Percentiles rank a stretch among this genome's conserved stretches.
Evolutionary conservation across 768 basidiomycete species (phyloP).

Genomic region (Suillus decipiens): DNA sequence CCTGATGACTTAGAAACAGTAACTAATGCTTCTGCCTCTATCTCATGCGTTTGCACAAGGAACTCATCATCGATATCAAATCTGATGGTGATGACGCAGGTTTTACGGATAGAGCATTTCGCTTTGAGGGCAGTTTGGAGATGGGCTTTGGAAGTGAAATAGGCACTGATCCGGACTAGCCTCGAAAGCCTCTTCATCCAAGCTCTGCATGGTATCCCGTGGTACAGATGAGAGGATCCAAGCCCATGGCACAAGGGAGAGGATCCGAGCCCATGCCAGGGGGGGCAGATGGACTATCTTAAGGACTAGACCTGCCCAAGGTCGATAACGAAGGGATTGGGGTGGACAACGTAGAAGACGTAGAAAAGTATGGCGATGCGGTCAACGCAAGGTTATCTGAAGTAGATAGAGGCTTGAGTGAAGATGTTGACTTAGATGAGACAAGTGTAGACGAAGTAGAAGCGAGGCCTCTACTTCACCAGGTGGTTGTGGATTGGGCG

Average conservation of each 20-base stretch:
- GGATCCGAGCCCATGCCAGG: conserved; percentile 31
- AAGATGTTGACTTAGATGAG: conserved; percentile 14
- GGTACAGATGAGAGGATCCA: conserved; percentile 21
- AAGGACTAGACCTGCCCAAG: conserved; percentile 10
- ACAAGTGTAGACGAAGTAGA: conserved; percentile 16
- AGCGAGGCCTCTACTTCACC: background rate
- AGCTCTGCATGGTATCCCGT: conserved; percentile 28
- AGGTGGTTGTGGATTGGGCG: conserved; percentile 13
- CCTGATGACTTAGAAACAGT: conserved; percentile 3
- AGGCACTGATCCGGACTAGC: conserved; percentile 16
- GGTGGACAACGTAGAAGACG: conserved; percentile 9
- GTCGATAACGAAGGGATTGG: conserved; percentile 26
- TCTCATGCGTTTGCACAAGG: conserved; percentile 37
- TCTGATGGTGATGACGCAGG: conserved; percentile 27
- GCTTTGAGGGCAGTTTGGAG: conserved; percentile 12
- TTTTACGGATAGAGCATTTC: conserved; percentile 4
- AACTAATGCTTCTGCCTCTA: conserved; percentile 24
- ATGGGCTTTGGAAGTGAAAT: conserved; percentile 5
- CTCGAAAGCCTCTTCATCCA: conserved; percentile 29
- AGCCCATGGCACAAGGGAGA: conserved; percentile 25
- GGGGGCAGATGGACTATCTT: conserved; percentile 28
- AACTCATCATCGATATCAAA: conserved; percentile 41
- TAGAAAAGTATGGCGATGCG: conserved; percentile 25
- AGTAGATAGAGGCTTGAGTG: conserved; percentile 13
- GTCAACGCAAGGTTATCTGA: conserved; percentile 2